phyloP scores from a whole-genome alignment of 192 early-diverging fungal genomes.

The Linnemannia elongata region DNA sequence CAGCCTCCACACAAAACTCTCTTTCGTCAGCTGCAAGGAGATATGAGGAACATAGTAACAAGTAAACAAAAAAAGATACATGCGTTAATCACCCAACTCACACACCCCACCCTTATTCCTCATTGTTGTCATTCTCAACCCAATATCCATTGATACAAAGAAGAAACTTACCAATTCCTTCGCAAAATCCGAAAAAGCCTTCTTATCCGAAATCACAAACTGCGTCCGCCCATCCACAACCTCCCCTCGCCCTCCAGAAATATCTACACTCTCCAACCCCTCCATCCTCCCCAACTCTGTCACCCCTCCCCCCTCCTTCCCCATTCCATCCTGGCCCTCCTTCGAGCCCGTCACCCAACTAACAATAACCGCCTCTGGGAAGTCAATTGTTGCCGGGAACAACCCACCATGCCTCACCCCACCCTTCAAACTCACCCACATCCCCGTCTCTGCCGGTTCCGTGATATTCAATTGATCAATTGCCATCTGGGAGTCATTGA shows the following conservation, averaged over 20 bases:
- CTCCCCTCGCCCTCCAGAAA: background rate
- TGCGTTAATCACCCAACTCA: background rate
- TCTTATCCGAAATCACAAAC: conserved; percentile 12
- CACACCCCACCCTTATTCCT: background rate
- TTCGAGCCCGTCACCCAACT: conserved; percentile 32
- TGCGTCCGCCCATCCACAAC: background rate
- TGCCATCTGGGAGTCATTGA: conserved; percentile 51
- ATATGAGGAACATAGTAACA: background rate
- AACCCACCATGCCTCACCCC: conserved; percentile 56
- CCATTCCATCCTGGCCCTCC: background rate
- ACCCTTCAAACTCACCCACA: conserved; percentile 37
- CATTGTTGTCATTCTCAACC: no score
- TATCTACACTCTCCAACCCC: background rate
- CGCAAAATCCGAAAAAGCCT: conserved; percentile 14
- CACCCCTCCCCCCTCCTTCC: no score
- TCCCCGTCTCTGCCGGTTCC: conserved; percentile 23
- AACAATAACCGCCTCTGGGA: conserved; percentile 35
- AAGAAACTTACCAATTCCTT: conserved; percentile 51
- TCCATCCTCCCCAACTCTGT: conserved; percentile 12
- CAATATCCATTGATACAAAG: background rate
- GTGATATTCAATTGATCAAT: conserved; percentile 47
- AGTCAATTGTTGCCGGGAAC: conserved; percentile 55
- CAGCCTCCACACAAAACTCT: conserved; percentile 4
- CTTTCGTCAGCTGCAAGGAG: background rate
- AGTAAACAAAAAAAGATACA: background rate